A percentile compares a stretch with the other conserved stretches of the same genome.
Conservation (phyloP, 1,139 yeast genomes). For the Arxiozyma heterogenica region DNA sequence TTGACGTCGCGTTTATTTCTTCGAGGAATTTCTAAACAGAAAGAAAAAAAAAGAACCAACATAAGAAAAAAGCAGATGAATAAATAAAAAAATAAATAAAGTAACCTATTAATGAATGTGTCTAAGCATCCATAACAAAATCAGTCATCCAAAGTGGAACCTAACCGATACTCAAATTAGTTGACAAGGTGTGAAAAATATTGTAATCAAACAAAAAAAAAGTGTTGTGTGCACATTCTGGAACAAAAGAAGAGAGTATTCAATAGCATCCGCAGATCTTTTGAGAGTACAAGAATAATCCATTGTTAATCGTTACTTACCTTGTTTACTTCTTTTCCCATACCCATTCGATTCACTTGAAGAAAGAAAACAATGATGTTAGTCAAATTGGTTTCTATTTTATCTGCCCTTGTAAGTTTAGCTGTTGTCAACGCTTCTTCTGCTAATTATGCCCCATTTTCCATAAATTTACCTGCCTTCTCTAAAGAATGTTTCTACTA, state of each 20-base stretch:
- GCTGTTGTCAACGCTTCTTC: conserved; percentile 17
- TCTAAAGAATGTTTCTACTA: conserved; percentile 36
- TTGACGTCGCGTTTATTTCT: background rate
- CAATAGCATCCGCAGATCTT: background rate
- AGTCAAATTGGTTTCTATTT: conserved; percentile 3
- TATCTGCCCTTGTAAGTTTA: conserved; percentile 4
- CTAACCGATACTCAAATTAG: too few species aligned
- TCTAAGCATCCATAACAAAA: background rate
- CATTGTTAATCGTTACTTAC: too few species aligned
- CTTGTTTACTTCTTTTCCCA: background rate
- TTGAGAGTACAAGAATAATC: background rate
- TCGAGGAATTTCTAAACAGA: background rate
- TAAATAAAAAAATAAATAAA: too few species aligned
- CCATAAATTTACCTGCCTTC: conserved; percentile 33
- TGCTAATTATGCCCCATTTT: conserved; percentile 28
- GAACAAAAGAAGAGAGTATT: background rate
- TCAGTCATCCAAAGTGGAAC: background rate
- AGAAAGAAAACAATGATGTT: background rate
- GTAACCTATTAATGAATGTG: too few species aligned
- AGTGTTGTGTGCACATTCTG: background rate
- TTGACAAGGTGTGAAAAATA: background rate
- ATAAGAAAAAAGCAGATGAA: too few species aligned
- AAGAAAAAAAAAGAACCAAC: too few species aligned
- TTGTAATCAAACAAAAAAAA: background rate
- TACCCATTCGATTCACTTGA: too few species aligned